These are phyloP conservation scores for Macaranga tanarius DNA, from an alignment of 441 rosid species.

Conservation along the genomic window DNA sequence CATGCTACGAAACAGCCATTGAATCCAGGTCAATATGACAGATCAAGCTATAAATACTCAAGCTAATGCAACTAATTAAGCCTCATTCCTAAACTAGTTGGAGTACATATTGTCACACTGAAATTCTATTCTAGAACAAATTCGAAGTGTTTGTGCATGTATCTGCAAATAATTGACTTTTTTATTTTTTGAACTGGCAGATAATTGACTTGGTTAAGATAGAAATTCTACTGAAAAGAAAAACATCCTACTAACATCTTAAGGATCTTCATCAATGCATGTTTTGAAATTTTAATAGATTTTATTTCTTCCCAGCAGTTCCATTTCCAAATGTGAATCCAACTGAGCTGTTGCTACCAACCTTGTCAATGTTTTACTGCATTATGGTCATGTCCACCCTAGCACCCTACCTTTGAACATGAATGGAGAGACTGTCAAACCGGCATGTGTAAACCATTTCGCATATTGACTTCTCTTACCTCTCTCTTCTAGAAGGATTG, in stretches of 20 bases:
- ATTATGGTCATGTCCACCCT: background rate
- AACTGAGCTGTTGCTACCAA: background rate
- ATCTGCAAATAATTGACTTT: background rate
- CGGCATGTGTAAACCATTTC: background rate
- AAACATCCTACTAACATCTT: background rate
- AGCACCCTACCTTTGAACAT: background rate
- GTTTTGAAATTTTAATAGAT: background rate
- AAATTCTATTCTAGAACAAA: background rate
- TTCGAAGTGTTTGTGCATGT: background rate
- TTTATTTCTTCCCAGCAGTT: background rate
- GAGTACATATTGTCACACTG: background rate
- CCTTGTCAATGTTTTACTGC: background rate
- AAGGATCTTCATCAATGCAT: background rate
- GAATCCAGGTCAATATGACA: background rate
- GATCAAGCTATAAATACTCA: slow-evolving; percentile 1
- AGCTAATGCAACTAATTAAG: background rate
- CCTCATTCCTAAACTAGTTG: background rate
- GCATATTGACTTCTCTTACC: background rate
- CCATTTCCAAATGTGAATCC: background rate
- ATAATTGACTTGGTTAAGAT: background rate
- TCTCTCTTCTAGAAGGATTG: background rate
- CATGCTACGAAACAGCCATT: background rate
- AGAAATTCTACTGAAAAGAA: background rate
- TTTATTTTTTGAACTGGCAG: no score
- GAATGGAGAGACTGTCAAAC: background rate